Percentiles rank a stretch among this genome's conserved stretches.
Evolutionary conservation across 2,329 filamentous ascomycete species (phyloP).

Genomic region (Apiospora marii): DNA sequence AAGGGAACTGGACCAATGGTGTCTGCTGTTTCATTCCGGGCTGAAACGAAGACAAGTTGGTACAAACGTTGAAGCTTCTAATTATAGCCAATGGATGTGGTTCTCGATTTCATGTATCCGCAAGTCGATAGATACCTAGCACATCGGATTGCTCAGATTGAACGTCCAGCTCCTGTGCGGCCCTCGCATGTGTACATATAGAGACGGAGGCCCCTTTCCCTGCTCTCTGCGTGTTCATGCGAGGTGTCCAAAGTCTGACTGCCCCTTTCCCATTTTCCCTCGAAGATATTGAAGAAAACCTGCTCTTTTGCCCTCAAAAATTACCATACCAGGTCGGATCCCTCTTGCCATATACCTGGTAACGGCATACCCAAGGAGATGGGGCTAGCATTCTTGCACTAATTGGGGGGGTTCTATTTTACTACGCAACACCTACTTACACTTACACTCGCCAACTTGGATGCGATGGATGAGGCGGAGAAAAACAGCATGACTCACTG

Average conservation of each 20-base stretch:
- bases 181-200: neutral
- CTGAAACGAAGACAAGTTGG: slow-evolving; percentile 9
- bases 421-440: neutral
- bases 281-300: too few species aligned
- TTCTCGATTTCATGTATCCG: neutral
- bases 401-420: neutral
- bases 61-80: neutral
- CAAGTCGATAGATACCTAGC: neutral
- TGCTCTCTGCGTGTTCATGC: neutral
- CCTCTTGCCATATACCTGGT: neutral
- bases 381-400: neutral
- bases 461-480: neutral
- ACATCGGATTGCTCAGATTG: neutral
- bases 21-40: neutral
- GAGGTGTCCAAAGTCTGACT: neutral
- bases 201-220: neutral
- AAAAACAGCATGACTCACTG: neutral
- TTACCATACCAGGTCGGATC: neutral
- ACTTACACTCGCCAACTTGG: neutral
- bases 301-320: too few species aligned
- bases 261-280: too few species aligned
- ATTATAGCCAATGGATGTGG: slow-evolving; percentile 1
- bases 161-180: neutral
- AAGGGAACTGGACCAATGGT: neutral
- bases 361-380: neutral